phyloP scores from a whole-genome alignment of 768 basidiomycete species.

The Phlebiopsis flavidoalba region DNA sequence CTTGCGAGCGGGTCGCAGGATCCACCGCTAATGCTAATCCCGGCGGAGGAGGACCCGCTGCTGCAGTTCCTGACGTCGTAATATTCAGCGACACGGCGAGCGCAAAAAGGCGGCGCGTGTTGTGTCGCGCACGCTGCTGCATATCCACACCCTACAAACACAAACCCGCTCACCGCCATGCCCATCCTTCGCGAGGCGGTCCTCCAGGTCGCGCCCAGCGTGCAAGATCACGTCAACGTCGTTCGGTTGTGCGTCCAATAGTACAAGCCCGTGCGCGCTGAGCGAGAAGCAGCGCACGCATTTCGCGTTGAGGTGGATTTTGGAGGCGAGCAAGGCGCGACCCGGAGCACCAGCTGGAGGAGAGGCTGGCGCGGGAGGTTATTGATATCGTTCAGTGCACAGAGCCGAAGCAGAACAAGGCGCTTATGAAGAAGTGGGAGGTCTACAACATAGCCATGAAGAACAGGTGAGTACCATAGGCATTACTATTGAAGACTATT shows the following conservation, averaged over 20 bases:
- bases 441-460: slow-evolving; percentile 68
- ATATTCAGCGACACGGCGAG: slow-evolving; percentile 60
- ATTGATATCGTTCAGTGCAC: slow-evolving; percentile 53
- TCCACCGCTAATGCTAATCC: slow-evolving; percentile 33
- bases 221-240: slow-evolving; percentile 60
- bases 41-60: slow-evolving; percentile 72
- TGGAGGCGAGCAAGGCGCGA: slow-evolving; percentile 53
- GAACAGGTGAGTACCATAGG: slow-evolving; percentile 55
- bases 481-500: not conserved
- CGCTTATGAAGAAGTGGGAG: slow-evolving; percentile 55
- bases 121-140: slow-evolving; percentile 58
- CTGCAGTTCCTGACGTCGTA: slow-evolving; percentile 60
- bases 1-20: not conserved
- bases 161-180: slow-evolving; percentile 72
- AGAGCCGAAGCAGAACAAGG: slow-evolving; percentile 41
- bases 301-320: slow-evolving; percentile 66
- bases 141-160: slow-evolving; percentile 61
- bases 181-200: slow-evolving; percentile 76
- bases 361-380: slow-evolving; percentile 76
- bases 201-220: slow-evolving; percentile 75
- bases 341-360: slow-evolving; percentile 54
- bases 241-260: slow-evolving; percentile 43
- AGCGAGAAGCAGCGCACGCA: slow-evolving; percentile 76
- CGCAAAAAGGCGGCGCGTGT: slow-evolving; percentile 53
- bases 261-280: slow-evolving; percentile 62